Percentiles rank a stretch among this genome's conserved stretches.
phyloP scores from a whole-genome alignment of 805 yeast genomes.

The Blastobotrys parvus region DNA sequence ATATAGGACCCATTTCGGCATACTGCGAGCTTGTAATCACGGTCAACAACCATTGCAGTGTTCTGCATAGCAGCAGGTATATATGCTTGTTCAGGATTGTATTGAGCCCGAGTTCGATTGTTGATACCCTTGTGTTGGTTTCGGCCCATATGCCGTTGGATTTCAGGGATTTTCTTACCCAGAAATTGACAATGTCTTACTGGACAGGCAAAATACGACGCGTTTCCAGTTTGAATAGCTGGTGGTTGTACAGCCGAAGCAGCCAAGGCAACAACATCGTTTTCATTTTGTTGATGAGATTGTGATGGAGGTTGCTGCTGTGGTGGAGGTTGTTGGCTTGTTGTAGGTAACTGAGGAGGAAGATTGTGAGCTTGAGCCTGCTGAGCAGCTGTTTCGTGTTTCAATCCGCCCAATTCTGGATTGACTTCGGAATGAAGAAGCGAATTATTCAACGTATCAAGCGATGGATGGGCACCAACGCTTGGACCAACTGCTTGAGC shows the following conservation, averaged over 20 bases:
- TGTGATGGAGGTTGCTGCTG: background rate
- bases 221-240: background rate
- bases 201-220: background rate
- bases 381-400: background rate
- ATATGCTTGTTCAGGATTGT: background rate
- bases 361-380: background rate
- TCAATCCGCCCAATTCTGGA: background rate
- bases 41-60: slow-evolving; percentile 2
- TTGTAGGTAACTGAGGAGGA: background rate
- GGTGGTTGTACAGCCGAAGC: background rate
- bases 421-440: background rate
- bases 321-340: background rate
- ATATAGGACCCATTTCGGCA: slow-evolving; percentile 1
- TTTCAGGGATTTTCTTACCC: slow-evolving; percentile 1
- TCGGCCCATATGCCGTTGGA: background rate
- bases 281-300: background rate
- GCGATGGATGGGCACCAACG: background rate
- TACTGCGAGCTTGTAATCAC: background rate
- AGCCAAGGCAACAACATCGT: background rate
- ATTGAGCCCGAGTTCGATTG: background rate
- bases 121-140: slow-evolving; percentile 2
- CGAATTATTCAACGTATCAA: background rate
- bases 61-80: background rate
- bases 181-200: background rate
- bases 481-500: background rate